These are phyloP conservation scores for Boletus coffeatus DNA, from an alignment of 1,284 basidiomycete genomes.

Conservation along the genomic window DNA sequence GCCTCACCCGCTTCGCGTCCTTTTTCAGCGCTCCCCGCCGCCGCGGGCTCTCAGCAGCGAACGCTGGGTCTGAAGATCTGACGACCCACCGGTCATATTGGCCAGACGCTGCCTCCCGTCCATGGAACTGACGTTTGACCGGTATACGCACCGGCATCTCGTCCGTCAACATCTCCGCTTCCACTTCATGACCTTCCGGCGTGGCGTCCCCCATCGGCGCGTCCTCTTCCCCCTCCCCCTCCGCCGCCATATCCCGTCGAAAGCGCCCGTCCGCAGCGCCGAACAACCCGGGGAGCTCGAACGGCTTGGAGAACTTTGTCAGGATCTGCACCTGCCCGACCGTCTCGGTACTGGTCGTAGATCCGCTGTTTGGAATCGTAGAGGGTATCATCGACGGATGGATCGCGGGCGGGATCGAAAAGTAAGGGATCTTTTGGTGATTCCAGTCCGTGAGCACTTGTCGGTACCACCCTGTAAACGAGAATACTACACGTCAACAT, in stretches of 20 bases:
- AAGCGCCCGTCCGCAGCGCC: background rate
- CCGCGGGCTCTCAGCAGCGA: too few species aligned
- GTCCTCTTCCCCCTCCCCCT: slow-evolving; percentile 13
- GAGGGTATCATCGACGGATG: slow-evolving; percentile 74
- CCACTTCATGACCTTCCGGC: too few species aligned
- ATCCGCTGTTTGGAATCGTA: slow-evolving; percentile 32
- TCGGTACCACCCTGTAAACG: slow-evolving; percentile 71
- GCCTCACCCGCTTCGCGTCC: too few species aligned
- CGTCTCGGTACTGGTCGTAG: slow-evolving; percentile 40
- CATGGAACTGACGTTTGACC: too few species aligned
- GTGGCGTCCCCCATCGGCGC: too few species aligned
- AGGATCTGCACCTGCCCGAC: slow-evolving; percentile 74
- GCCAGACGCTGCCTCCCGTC: too few species aligned
- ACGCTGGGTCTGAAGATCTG: too few species aligned
- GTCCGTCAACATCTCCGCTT: too few species aligned
- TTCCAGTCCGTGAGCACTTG: slow-evolving; percentile 95
- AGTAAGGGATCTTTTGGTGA: slow-evolving; percentile 88
- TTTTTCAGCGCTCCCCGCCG: too few species aligned
- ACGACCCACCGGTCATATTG: too few species aligned
- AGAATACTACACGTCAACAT: background rate
- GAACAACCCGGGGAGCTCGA: slow-evolving; percentile 52
- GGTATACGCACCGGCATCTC: too few species aligned
- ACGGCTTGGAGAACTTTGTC: slow-evolving; percentile 59
- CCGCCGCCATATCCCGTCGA: too few species aligned
- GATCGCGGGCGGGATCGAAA: slow-evolving; percentile 67